Percentiles rank a stretch among this genome's conserved stretches.
Conservation (phyloP, 257 asterid species). For the Eustoma russellianum region DNA sequence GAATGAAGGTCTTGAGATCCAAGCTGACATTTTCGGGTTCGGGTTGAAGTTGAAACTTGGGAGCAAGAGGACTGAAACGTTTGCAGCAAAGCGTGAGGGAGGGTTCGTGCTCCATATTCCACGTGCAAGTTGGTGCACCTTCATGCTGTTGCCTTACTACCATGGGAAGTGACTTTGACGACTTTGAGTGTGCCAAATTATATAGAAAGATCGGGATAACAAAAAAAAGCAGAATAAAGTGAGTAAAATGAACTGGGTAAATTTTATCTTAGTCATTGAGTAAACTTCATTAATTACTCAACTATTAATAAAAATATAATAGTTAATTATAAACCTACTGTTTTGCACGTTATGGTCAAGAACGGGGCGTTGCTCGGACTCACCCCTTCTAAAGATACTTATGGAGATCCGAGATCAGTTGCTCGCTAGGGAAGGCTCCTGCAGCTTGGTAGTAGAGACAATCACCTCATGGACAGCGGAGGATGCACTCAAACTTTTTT, state of each 20-base stretch:
- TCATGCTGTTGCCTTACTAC: constrained; percentile 41
- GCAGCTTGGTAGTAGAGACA: too few relatives aligned
- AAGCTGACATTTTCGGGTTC: constrained; percentile 20
- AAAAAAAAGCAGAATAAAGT: constrained; percentile 3
- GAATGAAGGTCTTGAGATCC: constrained; percentile 72
- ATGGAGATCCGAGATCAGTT: too few relatives aligned
- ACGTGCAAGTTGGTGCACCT: constrained; percentile 73
- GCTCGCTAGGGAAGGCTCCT: too few relatives aligned
- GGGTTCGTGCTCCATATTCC: constrained; percentile 70
- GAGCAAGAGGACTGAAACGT: constrained; percentile 76
- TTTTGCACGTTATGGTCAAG: too few relatives aligned
- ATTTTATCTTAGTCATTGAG: too few relatives aligned
- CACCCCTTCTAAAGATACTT: too few relatives aligned
- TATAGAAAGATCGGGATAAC: constrained; percentile 26
- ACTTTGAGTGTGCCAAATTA: constrained; percentile 30
- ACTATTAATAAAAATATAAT: too few relatives aligned
- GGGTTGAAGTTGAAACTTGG: constrained; percentile 34
- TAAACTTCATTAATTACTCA: too few relatives aligned
- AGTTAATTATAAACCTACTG: too few relatives aligned
- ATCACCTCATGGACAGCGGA: too few relatives aligned
- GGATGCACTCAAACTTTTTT: too few relatives aligned
- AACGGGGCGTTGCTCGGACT: too few relatives aligned
- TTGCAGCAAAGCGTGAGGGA: constrained; percentile 81
- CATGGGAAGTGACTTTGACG: constrained; percentile 32
- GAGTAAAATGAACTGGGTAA: background rate